Percentiles rank a stretch among this genome's conserved stretches.
phyloP scores from a whole-genome alignment of 345 rosid species.

The Psidium friedrichsthalianum region DNA sequence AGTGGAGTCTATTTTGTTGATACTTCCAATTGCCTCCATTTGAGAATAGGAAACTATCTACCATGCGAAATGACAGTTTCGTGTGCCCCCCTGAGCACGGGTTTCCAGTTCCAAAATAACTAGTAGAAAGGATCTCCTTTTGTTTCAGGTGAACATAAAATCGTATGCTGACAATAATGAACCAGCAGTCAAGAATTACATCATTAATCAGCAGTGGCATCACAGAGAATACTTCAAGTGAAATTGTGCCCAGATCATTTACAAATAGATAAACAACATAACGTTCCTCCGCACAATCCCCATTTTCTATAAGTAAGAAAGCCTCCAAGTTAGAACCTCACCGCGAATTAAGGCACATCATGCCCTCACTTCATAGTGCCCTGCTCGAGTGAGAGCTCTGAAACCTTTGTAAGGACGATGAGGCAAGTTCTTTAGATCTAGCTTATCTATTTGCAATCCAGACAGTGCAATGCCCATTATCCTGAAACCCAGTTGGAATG shows the following conservation, averaged over 20 bases:
- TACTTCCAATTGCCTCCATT: not conserved
- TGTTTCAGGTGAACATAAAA: conserved; percentile 63
- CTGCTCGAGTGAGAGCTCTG: conserved; percentile 76
- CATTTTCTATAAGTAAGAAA: not conserved
- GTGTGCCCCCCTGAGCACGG: not conserved
- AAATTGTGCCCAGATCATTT: not conserved
- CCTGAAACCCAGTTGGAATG: conserved; percentile 62
- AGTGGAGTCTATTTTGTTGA: conserved; percentile 24
- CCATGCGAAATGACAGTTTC: not conserved
- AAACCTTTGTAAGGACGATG: conserved; percentile 81
- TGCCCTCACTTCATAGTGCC: conserved; percentile 75
- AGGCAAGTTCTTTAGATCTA: conserved; percentile 55
- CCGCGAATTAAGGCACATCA: not conserved
- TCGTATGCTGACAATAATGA: conserved; percentile 78
- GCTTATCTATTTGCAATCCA: conserved; percentile 67
- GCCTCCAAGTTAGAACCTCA: not conserved
- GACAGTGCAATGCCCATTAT: conserved; percentile 90
- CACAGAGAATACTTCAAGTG: not conserved
- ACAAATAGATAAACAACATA: not conserved
- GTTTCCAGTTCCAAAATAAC: not conserved
- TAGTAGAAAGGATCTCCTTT: not conserved
- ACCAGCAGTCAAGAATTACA: conserved; percentile 15
- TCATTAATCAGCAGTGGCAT: not conserved
- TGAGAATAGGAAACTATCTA: not conserved
- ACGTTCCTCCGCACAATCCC: not conserved